Conservation (phyloP, 148 eudicot genomes). For the Pharnaceum exiguum region DNA sequence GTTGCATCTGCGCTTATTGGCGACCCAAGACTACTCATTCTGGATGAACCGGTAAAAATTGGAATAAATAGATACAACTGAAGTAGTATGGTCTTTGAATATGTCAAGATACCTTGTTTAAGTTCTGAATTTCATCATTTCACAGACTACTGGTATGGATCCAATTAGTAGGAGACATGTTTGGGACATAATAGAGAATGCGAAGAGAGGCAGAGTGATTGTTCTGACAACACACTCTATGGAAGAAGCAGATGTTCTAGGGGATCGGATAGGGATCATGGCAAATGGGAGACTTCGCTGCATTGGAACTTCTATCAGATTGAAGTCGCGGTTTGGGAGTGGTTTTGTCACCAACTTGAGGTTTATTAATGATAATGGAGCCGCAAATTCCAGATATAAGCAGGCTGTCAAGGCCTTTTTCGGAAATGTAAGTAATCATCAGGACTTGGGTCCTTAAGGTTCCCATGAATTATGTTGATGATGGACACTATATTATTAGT, state of each 20-base stretch:
- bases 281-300: conserved; percentile 94
- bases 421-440: conserved; percentile 39
- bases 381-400: conserved; percentile 24
- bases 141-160: conserved; percentile 96
- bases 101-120: not conserved
- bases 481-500: no score
- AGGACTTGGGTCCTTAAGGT: no score
- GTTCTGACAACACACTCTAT: conserved; percentile 88
- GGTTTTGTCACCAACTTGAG: conserved; percentile 71
- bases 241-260: conserved; percentile 91
- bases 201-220: conserved; percentile 77
- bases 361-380: conserved; percentile 31
- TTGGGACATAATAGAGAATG: conserved; percentile 90
- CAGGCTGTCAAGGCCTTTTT: conserved; percentile 67
- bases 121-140: not conserved
- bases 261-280: conserved; percentile 91
- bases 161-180: conserved; percentile 85
- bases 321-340: conserved; percentile 81
- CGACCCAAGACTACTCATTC: conserved; percentile 75
- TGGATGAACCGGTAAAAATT: conserved; percentile 81
- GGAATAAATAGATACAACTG: not conserved
- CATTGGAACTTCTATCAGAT: conserved; percentile 77
- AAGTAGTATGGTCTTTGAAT: not conserved
- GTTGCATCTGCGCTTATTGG: conserved; percentile 84
- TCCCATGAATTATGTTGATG: no score